Evolutionary conservation across 176 grass and related monocot genomes (phyloP).

Genomic region (Carex cristatella): DNA sequence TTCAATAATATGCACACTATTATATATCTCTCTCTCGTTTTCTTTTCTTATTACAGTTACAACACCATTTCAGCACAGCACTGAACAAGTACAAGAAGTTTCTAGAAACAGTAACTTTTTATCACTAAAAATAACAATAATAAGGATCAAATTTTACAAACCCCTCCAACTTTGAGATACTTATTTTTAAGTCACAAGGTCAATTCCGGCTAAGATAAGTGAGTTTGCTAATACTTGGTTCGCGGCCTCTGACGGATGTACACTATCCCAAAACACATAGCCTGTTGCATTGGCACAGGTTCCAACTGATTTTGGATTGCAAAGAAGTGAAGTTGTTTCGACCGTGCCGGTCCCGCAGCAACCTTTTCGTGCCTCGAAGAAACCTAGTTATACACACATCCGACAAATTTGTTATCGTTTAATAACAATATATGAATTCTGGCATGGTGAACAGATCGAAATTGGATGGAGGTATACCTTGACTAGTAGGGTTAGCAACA

Average conservation of each 20-base stretch:
- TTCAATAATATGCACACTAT: conserved; percentile 6
- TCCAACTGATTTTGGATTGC: conserved; percentile 75
- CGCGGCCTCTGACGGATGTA: conserved; percentile 79
- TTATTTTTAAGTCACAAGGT: conserved; percentile 38
- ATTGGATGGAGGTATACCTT: conserved; percentile 37
- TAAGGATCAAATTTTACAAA: not conserved
- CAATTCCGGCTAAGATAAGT: conserved; percentile 49
- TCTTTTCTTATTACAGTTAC: conserved; percentile 1
- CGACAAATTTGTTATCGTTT: no score
- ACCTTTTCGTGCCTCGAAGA: conserved; percentile 56
- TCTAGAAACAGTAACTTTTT: not conserved
- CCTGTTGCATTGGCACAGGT: conserved; percentile 76
- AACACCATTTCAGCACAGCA: not conserved
- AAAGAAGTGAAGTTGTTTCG: conserved; percentile 79
- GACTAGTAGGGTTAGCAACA: conserved; percentile 29
- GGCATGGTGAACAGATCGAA: not conserved
- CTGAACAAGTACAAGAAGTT: not conserved
- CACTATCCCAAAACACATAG: conserved; percentile 92
- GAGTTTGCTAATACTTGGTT: conserved; percentile 73
- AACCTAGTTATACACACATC: conserved; percentile 27
- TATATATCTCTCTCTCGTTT: not conserved
- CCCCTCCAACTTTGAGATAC: not conserved
- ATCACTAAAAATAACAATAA: not conserved
- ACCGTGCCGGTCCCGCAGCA: conserved; percentile 76
- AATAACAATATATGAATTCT: no score